A percentile compares a stretch with the other conserved stretches of the same genome.
These are phyloP conservation scores for Saccharomyces hybrid DNA, from an alignment of 1,139 yeast species.

Conservation along the genomic window DNA sequence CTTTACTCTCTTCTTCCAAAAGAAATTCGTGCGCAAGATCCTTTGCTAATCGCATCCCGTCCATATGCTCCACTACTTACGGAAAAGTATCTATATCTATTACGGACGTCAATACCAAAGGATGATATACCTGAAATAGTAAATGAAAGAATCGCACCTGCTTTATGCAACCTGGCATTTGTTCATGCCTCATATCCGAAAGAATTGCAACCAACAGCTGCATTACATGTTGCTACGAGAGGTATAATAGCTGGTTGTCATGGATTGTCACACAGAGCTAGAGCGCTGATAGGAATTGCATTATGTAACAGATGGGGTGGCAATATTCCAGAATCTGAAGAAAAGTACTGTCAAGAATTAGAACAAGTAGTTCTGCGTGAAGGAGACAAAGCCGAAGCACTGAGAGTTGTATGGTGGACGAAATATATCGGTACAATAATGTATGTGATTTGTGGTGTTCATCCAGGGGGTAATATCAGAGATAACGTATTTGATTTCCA, in stretches of 20 bases:
- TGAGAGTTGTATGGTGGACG: constrained; percentile 54
- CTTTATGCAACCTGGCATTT: constrained; percentile 59
- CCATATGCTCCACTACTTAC: constrained; percentile 60
- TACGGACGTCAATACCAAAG: constrained; percentile 47
- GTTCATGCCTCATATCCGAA: constrained; percentile 66
- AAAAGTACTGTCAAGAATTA: constrained; percentile 37
- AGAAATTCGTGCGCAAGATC: constrained; percentile 52
- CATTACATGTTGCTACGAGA: constrained; percentile 56
- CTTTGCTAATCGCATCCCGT: constrained; percentile 52
- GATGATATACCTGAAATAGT: constrained; percentile 48
- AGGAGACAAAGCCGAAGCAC: constrained; percentile 39
- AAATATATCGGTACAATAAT: constrained; percentile 57
- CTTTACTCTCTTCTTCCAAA: constrained; percentile 51
- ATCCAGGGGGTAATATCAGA: constrained; percentile 65
- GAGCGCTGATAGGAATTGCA: constrained; percentile 61
- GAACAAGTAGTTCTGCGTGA: constrained; percentile 42
- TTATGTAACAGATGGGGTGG: constrained; percentile 73
- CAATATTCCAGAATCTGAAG: constrained; percentile 50
- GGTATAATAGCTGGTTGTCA: constrained; percentile 65
- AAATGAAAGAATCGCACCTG: constrained; percentile 52
- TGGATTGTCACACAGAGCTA: constrained; percentile 57
- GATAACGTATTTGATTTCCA: constrained; percentile 43
- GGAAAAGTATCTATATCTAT: constrained; percentile 42
- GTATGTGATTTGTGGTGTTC: constrained; percentile 68
- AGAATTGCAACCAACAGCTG: constrained; percentile 64